Evolutionary conservation across 805 yeast genomes (phyloP).

Genomic region (Cyberlindnera mississippiensis): DNA sequence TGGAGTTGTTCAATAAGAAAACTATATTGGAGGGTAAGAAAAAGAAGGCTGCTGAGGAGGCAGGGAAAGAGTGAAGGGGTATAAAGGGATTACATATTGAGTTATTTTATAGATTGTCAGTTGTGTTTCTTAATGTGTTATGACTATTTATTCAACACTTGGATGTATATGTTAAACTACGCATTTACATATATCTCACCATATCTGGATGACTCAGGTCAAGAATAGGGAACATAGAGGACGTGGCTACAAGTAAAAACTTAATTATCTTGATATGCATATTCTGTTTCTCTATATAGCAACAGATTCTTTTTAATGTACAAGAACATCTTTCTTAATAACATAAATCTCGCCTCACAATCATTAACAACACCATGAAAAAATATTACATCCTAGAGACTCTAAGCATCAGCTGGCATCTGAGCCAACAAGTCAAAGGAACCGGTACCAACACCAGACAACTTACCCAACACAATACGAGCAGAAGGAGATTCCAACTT

Average conservation of each 20-base stretch:
- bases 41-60: not conserved
- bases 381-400: not conserved
- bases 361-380: slow-evolving; percentile 1
- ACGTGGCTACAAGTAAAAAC: no score
- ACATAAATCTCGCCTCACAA: not conserved
- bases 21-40: not conserved
- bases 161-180: no score
- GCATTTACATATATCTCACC: no score
- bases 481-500: slow-evolving; percentile 90
- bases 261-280: no score
- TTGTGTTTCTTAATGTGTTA: no score
- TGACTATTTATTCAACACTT: no score
- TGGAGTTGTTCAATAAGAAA: slow-evolving; percentile 5
- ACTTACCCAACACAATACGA: slow-evolving; percentile 85
- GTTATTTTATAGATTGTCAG: no score
- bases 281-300: not conserved
- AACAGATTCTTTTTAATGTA: slow-evolving; percentile 1
- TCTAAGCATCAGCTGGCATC: slow-evolving; percentile 29
- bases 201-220: no score
- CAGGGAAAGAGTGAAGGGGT: not conserved
- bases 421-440: slow-evolving; percentile 71
- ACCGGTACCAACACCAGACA: slow-evolving; percentile 93
- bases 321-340: not conserved
- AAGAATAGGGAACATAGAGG: no score
- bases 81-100: no score